A percentile compares a stretch with the other conserved stretches of the same genome.
phyloP scores from a whole-genome alignment of 257 asterid species.

The Solanum sejunctum region DNA sequence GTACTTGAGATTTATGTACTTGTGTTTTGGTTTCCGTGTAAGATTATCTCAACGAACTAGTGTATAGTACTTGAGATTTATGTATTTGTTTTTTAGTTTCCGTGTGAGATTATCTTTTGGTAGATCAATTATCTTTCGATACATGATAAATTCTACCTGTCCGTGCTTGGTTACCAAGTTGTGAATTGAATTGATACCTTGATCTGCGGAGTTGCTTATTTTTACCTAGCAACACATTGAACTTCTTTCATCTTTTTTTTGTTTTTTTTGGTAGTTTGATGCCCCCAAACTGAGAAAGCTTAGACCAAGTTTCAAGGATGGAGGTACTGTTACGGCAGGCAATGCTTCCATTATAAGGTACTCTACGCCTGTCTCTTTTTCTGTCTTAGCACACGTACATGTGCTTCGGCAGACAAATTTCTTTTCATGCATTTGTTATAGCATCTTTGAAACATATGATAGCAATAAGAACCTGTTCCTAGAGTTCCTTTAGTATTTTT shows the following conservation, averaged over 20 bases:
- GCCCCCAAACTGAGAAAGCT: slow-evolving; percentile 72
- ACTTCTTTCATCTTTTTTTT: neutral
- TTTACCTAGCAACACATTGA: neutral
- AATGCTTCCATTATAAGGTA: slow-evolving; percentile 94
- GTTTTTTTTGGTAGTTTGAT: slow-evolving; percentile 49
- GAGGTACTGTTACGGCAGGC: slow-evolving; percentile 98
- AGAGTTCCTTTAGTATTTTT: neutral
- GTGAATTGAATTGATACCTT: neutral
- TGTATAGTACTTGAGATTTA: neutral
- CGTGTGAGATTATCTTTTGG: neutral
- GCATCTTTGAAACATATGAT: neutral
- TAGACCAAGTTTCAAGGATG: slow-evolving; percentile 74
- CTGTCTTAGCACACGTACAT: neutral
- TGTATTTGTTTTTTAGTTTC: neutral
- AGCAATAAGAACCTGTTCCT: neutral
- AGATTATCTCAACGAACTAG: neutral
- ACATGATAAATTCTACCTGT: neutral
- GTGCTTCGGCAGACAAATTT: neutral
- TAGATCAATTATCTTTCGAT: neutral
- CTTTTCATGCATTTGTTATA: neutral
- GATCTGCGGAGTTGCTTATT: neutral
- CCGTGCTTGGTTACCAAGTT: neutral
- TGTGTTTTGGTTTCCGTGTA: neutral
- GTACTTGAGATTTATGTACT: neutral
- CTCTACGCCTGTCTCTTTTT: slow-evolving; percentile 7